Evolutionary conservation across 106 monocot genomes (phyloP).

Genomic region (Dendrobium nobile): DNA sequence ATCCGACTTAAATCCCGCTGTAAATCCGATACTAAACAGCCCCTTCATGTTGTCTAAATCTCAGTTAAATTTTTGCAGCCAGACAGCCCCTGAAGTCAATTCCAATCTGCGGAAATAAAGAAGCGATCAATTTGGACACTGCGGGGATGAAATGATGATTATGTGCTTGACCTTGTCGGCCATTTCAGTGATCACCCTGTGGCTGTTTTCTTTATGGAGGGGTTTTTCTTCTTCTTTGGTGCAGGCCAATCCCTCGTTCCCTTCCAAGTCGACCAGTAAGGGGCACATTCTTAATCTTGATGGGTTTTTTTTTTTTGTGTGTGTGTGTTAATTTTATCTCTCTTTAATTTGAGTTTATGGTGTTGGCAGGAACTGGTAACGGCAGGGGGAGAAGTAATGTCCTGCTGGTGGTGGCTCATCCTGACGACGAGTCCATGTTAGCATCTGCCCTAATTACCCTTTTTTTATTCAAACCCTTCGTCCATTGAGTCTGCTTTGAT

Average conservation of each 20-base stretch:
- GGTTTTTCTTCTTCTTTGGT: slow-evolving; percentile 14
- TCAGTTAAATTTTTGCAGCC: neutral
- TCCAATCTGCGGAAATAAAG: too few relatives aligned
- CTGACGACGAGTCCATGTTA: slow-evolving; percentile 97
- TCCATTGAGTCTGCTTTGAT: neutral
- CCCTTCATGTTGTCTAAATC: too few relatives aligned
- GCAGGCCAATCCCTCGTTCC: slow-evolving; percentile 7
- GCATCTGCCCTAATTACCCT: neutral
- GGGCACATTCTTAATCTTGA: neutral
- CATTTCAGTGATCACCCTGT: slow-evolving; percentile 1
- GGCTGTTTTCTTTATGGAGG: slow-evolving; percentile 23
- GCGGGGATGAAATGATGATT: neutral
- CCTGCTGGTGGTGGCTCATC: slow-evolving; percentile 77
- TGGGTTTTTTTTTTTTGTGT: neutral
- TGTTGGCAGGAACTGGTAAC: slow-evolving; percentile 11
- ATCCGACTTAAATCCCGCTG: too few relatives aligned
- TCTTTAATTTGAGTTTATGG: neutral
- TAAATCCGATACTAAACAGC: too few relatives aligned
- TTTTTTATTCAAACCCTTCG: neutral
- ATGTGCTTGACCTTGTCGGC: neutral
- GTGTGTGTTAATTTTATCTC: neutral
- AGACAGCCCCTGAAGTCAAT: neutral
- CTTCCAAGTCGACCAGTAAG: slow-evolving; percentile 6
- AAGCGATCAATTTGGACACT: neutral
- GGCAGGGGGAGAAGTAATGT: slow-evolving; percentile 40